Evolutionary conservation across 2,329 filamentous ascomycete species (phyloP).

Genomic region (Helotiales sp.): DNA sequence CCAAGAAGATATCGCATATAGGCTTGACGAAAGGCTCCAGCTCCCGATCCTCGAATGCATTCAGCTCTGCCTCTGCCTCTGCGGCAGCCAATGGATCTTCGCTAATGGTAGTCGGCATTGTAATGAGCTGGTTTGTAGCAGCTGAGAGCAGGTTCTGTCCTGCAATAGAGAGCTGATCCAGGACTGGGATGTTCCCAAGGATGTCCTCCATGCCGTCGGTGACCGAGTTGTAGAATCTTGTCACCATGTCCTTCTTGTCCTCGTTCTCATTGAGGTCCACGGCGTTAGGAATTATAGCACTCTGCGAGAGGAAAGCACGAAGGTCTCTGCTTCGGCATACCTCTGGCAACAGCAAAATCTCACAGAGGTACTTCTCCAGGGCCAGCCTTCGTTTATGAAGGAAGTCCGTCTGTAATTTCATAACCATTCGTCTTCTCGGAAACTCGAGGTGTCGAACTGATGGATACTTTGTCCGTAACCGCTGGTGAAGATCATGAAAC

Average conservation of each 20-base stretch:
- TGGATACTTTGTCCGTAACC: conserved; percentile 78
- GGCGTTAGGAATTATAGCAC: conserved; percentile 68
- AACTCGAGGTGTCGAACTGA: conserved; percentile 90
- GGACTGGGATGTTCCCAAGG: conserved; percentile 88
- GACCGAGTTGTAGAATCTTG: conserved; percentile 92
- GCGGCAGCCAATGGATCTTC: conserved; percentile 55
- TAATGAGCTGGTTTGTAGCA: conserved; percentile 63
- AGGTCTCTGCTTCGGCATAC: conserved; percentile 93
- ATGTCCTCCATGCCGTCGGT: conserved; percentile 99
- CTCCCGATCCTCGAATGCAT: conserved; percentile 88
- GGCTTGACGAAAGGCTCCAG: conserved; percentile 96
- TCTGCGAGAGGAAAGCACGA: conserved; percentile 88
- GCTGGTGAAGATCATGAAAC: conserved; percentile 93
- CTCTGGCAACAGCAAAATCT: conserved; percentile 82
- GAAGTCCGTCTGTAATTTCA: conserved; percentile 97
- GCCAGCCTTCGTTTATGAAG: conserved; percentile 82
- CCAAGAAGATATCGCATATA: conserved; percentile 95
- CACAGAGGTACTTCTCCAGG: conserved; percentile 80
- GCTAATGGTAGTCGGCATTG: conserved; percentile 51
- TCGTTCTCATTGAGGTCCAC: conserved; percentile 54
- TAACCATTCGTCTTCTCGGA: conserved; percentile 85
- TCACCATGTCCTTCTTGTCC: conserved; percentile 84
- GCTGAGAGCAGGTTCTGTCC: conserved; percentile 88
- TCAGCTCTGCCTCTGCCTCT: conserved; percentile 91
- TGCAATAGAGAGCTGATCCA: conserved; percentile 90